Evolutionary conservation across 352 stramenopile genomes (phyloP).

Genomic region (Aphanomyces euteiches): DNA sequence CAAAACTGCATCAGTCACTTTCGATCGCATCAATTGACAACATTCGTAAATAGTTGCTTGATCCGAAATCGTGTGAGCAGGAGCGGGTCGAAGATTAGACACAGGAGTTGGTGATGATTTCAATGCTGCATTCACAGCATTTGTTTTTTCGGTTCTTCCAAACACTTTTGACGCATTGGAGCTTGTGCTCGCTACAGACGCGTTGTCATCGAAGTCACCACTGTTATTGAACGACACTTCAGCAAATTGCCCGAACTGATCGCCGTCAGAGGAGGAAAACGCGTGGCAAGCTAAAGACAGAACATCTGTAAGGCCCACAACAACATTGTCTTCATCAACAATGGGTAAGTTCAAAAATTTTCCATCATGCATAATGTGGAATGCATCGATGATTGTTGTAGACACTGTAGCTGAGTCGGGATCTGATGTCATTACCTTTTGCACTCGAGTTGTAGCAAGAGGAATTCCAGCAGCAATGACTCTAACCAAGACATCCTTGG

Average conservation of each 20-base stretch:
- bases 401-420: slow-evolving; percentile 91
- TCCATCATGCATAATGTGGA: slow-evolving; percentile 98
- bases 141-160: not conserved
- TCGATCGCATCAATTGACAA: slow-evolving; percentile 87
- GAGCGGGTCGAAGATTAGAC: slow-evolving; percentile 70
- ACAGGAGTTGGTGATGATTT: slow-evolving; percentile 44
- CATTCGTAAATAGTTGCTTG: slow-evolving; percentile 85
- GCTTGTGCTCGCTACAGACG: slow-evolving; percentile 30
- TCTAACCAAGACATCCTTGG: slow-evolving; percentile 96
- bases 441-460: slow-evolving; percentile 84
- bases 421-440: slow-evolving; percentile 93
- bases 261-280: slow-evolving; percentile 18
- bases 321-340: slow-evolving; percentile 71
- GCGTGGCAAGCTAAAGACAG: slow-evolving; percentile 51
- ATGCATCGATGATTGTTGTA: slow-evolving; percentile 93
- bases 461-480: slow-evolving; percentile 90
- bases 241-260: slow-evolving; percentile 26
- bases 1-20: slow-evolving; percentile 90
- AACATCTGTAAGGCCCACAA: slow-evolving; percentile 78
- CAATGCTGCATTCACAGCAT: not conserved
- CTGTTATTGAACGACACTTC: slow-evolving; percentile 44
- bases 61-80: slow-evolving; percentile 71
- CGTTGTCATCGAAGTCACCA: slow-evolving; percentile 48
- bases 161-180: slow-evolving; percentile 30
- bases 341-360: slow-evolving; percentile 97